phyloP scores from a whole-genome alignment of 257 asterid species.

The Fraxinus americana region DNA sequence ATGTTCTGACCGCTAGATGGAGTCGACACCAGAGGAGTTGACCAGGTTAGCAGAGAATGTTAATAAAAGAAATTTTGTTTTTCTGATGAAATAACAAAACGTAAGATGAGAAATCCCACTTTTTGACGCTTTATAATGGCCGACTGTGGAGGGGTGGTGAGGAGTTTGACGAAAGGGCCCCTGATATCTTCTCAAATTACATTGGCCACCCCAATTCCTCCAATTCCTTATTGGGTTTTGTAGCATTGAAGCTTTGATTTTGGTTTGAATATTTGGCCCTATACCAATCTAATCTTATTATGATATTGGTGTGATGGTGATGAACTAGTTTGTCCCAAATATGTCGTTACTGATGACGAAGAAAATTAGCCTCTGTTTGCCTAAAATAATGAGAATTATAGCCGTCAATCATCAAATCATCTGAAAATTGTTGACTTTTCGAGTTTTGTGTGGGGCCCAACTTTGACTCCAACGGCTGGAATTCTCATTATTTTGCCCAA shows the following conservation, averaged over 20 bases:
- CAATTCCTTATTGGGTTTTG: neutral
- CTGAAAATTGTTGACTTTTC: no score
- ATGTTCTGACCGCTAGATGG: constrained; percentile 23
- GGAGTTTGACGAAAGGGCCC: constrained; percentile 34
- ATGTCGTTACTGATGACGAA: no score
- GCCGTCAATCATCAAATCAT: no score
- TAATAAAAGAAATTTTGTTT: neutral
- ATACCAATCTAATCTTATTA: no score
- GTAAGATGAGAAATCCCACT: neutral
- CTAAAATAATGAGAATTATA: no score
- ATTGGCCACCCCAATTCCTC: constrained; percentile 18
- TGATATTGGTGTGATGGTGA: no score
- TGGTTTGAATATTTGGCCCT: no score
- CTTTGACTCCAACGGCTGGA: no score
- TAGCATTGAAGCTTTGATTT: neutral
- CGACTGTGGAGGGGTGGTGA: constrained; percentile 37
- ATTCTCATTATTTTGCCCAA: no score
- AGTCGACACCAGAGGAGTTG: constrained; percentile 41
- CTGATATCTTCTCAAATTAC: constrained; percentile 25
- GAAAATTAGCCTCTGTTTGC: no score
- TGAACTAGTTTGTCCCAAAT: no score
- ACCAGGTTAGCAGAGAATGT: constrained; percentile 24
- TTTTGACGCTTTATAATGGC: neutral
- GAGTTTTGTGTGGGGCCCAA: no score
- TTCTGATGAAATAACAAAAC: neutral